phyloP scores from a whole-genome alignment of 257 asterid species.

The Solanum commersonii region DNA sequence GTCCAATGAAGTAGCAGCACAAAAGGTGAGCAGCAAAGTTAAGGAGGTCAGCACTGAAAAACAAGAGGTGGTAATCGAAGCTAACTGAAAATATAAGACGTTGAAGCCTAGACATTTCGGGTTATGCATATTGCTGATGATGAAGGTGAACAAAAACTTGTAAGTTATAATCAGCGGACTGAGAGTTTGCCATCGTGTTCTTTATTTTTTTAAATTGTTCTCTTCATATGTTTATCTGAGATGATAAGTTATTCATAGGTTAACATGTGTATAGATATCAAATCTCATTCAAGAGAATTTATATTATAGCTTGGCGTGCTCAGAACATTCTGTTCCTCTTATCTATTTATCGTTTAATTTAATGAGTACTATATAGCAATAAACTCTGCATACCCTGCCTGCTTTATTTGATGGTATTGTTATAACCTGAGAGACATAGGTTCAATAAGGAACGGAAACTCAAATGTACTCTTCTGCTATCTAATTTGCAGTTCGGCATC shows the following conservation, averaged over 20 bases:
- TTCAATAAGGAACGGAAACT: neutral
- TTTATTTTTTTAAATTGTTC: neutral
- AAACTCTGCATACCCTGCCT: neutral
- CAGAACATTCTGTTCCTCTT: neutral
- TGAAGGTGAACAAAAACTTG: neutral
- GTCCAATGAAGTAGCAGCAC: constrained; percentile 23
- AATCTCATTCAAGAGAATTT: neutral
- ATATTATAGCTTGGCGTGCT: neutral
- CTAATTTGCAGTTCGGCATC: neutral
- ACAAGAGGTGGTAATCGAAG: neutral
- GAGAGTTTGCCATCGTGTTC: neutral
- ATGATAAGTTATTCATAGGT: neutral
- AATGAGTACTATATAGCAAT: neutral
- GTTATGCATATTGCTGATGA: neutral
- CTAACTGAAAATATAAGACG: neutral
- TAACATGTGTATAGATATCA: neutral
- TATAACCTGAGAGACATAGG: neutral
- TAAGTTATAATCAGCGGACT: neutral
- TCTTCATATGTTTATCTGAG: neutral
- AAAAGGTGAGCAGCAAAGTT: constrained; percentile 22
- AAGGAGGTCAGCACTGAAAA: constrained; percentile 1
- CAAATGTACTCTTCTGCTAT: neutral
- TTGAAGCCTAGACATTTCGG: neutral
- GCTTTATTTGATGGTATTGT: neutral
- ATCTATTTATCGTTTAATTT: neutral